Evolutionary conservation across 1,139 yeast species (phyloP).

Genomic region (Saccharomyces hybrid): DNA sequence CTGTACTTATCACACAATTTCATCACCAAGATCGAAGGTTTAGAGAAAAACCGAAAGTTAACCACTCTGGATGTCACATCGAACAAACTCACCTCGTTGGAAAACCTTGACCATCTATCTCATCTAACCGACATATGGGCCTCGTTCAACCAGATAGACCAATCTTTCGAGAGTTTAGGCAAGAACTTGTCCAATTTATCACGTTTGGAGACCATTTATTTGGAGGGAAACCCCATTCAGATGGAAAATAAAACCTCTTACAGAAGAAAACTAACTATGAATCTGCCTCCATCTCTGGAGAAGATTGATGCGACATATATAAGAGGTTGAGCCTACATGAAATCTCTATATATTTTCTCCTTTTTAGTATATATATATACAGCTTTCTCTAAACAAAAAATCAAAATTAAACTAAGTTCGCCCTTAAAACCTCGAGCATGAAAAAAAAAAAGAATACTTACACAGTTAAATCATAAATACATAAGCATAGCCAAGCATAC

Average conservation of each 20-base stretch:
- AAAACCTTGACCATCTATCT: slow-evolving; percentile 55
- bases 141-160: slow-evolving; percentile 61
- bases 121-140: slow-evolving; percentile 91
- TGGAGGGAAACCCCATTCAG: slow-evolving; percentile 91
- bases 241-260: slow-evolving; percentile 66
- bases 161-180: slow-evolving; percentile 59
- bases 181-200: slow-evolving; percentile 56
- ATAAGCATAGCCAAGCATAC: not conserved
- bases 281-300: slow-evolving; percentile 55
- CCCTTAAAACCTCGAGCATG: slow-evolving; percentile 1
- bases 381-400: no score
- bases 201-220: slow-evolving; percentile 77
- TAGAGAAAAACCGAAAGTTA: slow-evolving; percentile 62
- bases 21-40: slow-evolving; percentile 63
- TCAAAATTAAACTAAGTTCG: not conserved
- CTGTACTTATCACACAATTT: slow-evolving; percentile 85
- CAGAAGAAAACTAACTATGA: slow-evolving; percentile 69
- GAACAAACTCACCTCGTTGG: slow-evolving; percentile 56
- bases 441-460: not conserved
- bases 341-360: not conserved
- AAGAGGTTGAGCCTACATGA: slow-evolving; percentile 18
- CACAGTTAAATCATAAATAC: not conserved
- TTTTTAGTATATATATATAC: slow-evolving; percentile 5
- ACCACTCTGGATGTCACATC: slow-evolving; percentile 76
- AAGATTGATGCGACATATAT: slow-evolving; percentile 90